A percentile compares a stretch with the other conserved stretches of the same genome.
phyloP scores from a whole-genome alignment of 331 rosid genomes.

The Dryas integrifolia region DNA sequence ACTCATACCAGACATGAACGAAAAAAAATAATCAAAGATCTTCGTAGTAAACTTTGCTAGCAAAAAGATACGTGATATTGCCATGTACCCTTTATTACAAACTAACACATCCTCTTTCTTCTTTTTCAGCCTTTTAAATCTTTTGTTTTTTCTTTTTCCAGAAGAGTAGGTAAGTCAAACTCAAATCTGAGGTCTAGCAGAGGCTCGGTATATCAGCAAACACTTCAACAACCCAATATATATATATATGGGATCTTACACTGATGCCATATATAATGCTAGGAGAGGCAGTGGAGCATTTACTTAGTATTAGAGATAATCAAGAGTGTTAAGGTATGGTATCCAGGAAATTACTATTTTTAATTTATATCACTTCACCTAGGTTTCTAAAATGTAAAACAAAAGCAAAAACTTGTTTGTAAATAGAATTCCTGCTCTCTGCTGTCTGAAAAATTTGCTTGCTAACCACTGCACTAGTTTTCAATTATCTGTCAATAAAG shows the following conservation, averaged over 20 bases:
- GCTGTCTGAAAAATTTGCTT: neutral
- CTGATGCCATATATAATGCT: neutral
- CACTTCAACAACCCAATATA: neutral
- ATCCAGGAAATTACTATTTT: neutral
- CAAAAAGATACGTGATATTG: neutral
- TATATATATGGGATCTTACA: neutral
- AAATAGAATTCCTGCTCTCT: neutral
- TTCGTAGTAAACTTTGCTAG: neutral
- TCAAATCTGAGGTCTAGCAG: neutral
- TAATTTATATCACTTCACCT: neutral
- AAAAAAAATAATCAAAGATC: neutral
- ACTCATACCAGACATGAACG: neutral
- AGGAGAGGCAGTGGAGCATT: neutral
- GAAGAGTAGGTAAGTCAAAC: neutral
- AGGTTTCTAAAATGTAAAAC: neutral
- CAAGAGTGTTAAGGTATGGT: neutral
- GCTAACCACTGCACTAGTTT: neutral
- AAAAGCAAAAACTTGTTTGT: neutral
- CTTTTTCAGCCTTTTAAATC: neutral
- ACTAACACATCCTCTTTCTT: neutral
- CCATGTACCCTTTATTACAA: neutral
- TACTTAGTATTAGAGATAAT: neutral
- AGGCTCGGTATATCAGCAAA: neutral
- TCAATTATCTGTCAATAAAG: neutral
- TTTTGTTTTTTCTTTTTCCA: neutral